These are phyloP conservation scores for Discostella stelligera DNA, from an alignment of 352 stramenopile genomes.

Conservation along the genomic window DNA sequence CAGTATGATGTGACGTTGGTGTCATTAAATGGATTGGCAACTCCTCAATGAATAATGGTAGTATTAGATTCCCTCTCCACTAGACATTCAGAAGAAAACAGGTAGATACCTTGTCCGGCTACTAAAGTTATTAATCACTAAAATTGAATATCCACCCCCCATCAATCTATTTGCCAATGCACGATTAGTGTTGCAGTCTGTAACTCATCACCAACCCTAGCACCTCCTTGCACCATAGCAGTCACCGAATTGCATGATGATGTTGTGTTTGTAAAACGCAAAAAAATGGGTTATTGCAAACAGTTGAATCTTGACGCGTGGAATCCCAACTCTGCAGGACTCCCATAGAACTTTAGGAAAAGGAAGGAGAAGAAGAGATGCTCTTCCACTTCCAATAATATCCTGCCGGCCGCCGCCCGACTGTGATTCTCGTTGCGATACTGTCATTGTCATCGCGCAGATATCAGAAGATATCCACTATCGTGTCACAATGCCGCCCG, in stretches of 20 bases:
- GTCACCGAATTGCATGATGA: too few relatives aligned
- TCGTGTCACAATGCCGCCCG: slow-evolving; percentile 3
- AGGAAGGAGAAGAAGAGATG: neutral
- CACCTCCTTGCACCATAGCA: too few relatives aligned
- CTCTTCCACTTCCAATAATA: too few relatives aligned
- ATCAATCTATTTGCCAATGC: too few relatives aligned
- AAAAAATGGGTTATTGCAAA: too few relatives aligned
- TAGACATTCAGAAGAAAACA: neutral
- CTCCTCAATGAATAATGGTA: slow-evolving; percentile 66
- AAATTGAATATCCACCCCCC: neutral
- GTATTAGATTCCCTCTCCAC: neutral
- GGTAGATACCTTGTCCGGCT: neutral
- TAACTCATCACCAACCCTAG: too few relatives aligned
- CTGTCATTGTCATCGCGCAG: too few relatives aligned
- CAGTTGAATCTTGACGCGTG: neutral
- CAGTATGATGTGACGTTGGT: slow-evolving; percentile 80
- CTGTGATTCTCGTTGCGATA: too few relatives aligned
- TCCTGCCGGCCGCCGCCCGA: too few relatives aligned
- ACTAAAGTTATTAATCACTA: neutral
- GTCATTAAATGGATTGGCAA: slow-evolving; percentile 77
- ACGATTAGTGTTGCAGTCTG: too few relatives aligned
- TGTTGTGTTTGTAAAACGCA: neutral
- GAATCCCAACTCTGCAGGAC: neutral
- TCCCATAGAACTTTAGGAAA: neutral
- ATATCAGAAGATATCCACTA: too few relatives aligned